These are phyloP conservation scores for Colletotrichum salicis DNA, from an alignment of 2,329 filamentous ascomycete genomes.

Conservation along the genomic window DNA sequence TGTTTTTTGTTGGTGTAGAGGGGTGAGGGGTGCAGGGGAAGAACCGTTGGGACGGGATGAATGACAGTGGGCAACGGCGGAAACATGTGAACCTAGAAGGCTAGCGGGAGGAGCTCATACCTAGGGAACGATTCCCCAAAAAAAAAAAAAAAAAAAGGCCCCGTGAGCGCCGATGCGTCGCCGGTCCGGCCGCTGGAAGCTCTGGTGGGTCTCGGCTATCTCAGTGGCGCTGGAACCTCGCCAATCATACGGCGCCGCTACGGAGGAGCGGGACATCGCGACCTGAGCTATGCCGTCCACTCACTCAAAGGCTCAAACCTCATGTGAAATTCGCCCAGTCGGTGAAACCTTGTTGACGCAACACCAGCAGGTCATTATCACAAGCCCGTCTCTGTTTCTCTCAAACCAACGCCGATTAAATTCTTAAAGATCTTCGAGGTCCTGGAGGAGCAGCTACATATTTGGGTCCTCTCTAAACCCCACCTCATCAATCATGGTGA, in stretches of 20 bases:
- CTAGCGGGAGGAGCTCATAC: not conserved
- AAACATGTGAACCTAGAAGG: slow-evolving; percentile 20
- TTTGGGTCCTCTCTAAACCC: not conserved
- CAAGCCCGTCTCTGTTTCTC: not conserved
- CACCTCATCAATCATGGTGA: slow-evolving; percentile 31
- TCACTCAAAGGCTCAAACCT: slow-evolving; percentile 1
- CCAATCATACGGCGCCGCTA: slow-evolving; percentile 34
- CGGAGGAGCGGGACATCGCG: slow-evolving; percentile 32
- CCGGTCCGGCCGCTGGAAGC: slow-evolving; percentile 31
- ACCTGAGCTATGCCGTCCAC: not conserved
- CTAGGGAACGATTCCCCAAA: not conserved
- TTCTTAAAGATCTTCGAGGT: not conserved
- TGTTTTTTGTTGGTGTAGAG: slow-evolving; percentile 14
- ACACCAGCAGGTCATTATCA: not conserved
- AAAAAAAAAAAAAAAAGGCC: not conserved
- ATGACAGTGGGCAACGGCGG: not conserved
- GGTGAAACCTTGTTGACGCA: slow-evolving; percentile 29
- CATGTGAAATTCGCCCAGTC: slow-evolving; percentile 33
- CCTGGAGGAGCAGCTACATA: not conserved
- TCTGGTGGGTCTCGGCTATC: slow-evolving; percentile 34
- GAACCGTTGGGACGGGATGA: slow-evolving; percentile 30
- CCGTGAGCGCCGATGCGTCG: slow-evolving; percentile 28
- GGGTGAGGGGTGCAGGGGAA: not conserved
- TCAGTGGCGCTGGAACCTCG: slow-evolving; percentile 32
- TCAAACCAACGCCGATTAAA: no score